phyloP scores from a whole-genome alignment of 1,284 basidiomycete species.

The Irpex rosettiformis region DNA sequence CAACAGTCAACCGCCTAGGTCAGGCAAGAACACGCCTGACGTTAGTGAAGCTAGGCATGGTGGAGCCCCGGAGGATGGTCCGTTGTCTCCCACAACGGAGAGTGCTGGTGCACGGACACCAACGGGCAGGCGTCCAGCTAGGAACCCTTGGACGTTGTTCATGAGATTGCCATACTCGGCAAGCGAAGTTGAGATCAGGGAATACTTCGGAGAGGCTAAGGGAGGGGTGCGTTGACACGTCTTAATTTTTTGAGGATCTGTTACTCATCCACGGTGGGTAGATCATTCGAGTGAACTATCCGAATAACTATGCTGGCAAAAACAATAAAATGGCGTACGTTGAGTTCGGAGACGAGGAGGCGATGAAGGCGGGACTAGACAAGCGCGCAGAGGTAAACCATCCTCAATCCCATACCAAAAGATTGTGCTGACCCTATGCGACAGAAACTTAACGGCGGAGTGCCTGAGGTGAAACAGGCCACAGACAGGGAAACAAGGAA shows the following conservation, averaged over 20 bases:
- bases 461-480: constrained; percentile 66
- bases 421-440: constrained; percentile 8
- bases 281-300: constrained; percentile 74
- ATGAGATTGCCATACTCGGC: constrained; percentile 63
- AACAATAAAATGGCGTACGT: constrained; percentile 69
- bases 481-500: constrained; percentile 58
- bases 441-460: constrained; percentile 64
- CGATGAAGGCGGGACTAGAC: constrained; percentile 74
- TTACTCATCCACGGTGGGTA: constrained; percentile 26
- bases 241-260: background rate
- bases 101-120: constrained; percentile 64
- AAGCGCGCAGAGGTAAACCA: constrained; percentile 65
- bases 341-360: constrained; percentile 83
- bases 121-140: constrained; percentile 53
- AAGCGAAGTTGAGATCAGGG: constrained; percentile 66
- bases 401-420: background rate
- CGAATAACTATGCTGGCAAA: constrained; percentile 45
- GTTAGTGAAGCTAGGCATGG: constrained; percentile 24
- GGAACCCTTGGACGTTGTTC: constrained; percentile 84
- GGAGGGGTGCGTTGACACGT: constrained; percentile 45
- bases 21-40: constrained; percentile 41
- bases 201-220: constrained; percentile 72
- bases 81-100: constrained; percentile 52
- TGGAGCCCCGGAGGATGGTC: constrained; percentile 37
- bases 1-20: constrained; percentile 28